Evolutionary conservation across 1,139 yeast genomes (phyloP).

Genomic region (Pichia sp.): DNA sequence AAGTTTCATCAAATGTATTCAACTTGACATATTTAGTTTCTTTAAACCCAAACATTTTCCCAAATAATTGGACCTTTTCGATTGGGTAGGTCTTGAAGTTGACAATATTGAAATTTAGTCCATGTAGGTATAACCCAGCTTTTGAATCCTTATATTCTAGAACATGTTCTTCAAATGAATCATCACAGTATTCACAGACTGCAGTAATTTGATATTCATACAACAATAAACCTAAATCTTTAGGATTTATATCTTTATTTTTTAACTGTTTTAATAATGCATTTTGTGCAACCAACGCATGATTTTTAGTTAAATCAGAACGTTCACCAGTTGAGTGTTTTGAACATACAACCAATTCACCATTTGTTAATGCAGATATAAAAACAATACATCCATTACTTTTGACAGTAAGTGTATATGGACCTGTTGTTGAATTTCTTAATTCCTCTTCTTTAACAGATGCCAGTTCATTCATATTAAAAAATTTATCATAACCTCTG

Average conservation of each 20-base stretch:
- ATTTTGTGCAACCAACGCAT: slow-evolving; percentile 66
- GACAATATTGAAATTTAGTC: slow-evolving; percentile 65
- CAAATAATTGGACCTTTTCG: slow-evolving; percentile 53
- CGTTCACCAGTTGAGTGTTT: slow-evolving; percentile 79
- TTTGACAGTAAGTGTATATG: slow-evolving; percentile 74
- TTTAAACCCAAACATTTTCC: slow-evolving; percentile 66
- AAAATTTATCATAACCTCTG: slow-evolving; percentile 93
- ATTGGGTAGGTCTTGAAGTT: slow-evolving; percentile 62
- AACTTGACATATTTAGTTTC: slow-evolving; percentile 42
- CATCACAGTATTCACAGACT: slow-evolving; percentile 91
- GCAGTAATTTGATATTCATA: slow-evolving; percentile 60
- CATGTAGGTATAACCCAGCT: slow-evolving; percentile 87
- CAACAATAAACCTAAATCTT: slow-evolving; percentile 52
- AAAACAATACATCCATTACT: slow-evolving; percentile 93
- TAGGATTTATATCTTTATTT: slow-evolving; percentile 33
- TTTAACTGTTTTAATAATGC: slow-evolving; percentile 52
- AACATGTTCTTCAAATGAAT: slow-evolving; percentile 89
- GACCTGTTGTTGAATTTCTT: slow-evolving; percentile 51
- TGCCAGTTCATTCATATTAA: slow-evolving; percentile 64
- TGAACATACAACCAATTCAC: slow-evolving; percentile 74
- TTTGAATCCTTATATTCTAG: slow-evolving; percentile 58
- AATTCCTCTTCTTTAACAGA: slow-evolving; percentile 47
- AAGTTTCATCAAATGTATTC: slow-evolving; percentile 36
- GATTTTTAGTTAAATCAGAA: slow-evolving; percentile 51
- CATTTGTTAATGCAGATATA: slow-evolving; percentile 68